Evolutionary conservation across 345 rosid genomes (phyloP), one percentile per base, ranked within the genome.

Genomic region (Eucalyptus grandis): DNA sequence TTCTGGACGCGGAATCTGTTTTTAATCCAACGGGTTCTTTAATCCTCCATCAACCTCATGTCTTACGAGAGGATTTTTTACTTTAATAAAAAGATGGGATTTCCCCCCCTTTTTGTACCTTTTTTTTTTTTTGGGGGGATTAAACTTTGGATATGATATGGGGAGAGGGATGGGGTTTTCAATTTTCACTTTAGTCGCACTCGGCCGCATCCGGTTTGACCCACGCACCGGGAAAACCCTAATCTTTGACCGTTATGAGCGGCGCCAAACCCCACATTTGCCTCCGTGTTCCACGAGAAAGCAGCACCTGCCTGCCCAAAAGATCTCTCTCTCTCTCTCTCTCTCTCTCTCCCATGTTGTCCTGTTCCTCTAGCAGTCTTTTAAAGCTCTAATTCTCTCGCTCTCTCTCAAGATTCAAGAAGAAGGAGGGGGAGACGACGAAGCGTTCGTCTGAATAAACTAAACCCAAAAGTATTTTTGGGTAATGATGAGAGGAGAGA

Each of bases 401-500:
- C 8, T 72, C 43, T 31, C 46, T 72, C 83, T 24, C 85, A 12
- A 77, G 47, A 21, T 37, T 43, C 24, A 69, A 69, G 82, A 34
- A 77, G 83, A 2, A 9, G 81, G 43, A 10, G 83, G 11, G 12
- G 83, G 13, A 37, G 83, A 22, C 24, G 47, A 77, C 14, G 85
- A 22, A 40, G 50, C 27, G 30, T 4, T 24, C 31, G 44, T 60
- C 22, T 16, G 31, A 40, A 34, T 15, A 49, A 30, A 26, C 77
- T 2, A 31, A 49, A 9, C 11, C 15, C 80, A 2, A 30, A 31
- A 83, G 49, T 54, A 69, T 21, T 14, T 30, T 27, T 56, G 58
- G 58, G 88, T 14, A 86, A 89, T 77, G 47, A 77, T 77, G 91
- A 65, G 89, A 89, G 92, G 87, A 69, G 90, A 80, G 91, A 40